phyloP scores from a whole-genome alignment of 2,329 filamentous ascomycete species.

The Gnomoniopsis sp. region DNA sequence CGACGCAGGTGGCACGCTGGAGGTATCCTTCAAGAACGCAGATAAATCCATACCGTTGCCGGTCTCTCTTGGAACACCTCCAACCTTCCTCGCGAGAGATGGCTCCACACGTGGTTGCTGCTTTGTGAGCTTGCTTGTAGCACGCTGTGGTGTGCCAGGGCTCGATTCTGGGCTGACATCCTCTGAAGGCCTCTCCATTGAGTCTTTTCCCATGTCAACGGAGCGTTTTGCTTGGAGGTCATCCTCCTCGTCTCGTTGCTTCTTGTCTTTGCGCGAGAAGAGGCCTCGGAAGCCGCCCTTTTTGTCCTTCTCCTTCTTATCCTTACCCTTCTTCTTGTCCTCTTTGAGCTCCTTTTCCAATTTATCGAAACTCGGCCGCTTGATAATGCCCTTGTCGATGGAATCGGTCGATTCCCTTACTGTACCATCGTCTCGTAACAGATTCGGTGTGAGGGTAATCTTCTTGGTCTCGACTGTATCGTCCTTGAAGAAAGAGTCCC shows the following conservation, averaged over 20 bases:
- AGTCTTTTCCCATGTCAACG: conserved; percentile 49
- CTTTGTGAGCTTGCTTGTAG: conserved; percentile 69
- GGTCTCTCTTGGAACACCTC: conserved; percentile 27
- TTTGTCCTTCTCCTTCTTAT: conserved; percentile 70
- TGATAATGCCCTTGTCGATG: conserved; percentile 43
- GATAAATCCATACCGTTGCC: conserved; percentile 36
- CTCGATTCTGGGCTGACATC: conserved; percentile 21
- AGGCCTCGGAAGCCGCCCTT: conserved; percentile 57
- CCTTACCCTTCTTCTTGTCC: conserved; percentile 70
- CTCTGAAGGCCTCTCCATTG: conserved; percentile 41
- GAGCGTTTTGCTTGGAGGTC: conserved; percentile 61
- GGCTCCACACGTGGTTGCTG: conserved; percentile 50
- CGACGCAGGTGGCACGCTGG: conserved; percentile 53
- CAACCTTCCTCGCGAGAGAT: conserved; percentile 41
- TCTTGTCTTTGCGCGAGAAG: conserved; percentile 62
- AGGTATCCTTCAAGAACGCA: conserved; percentile 41
- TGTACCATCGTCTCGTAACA: conserved; percentile 76
- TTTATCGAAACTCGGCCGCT: conserved; percentile 68
- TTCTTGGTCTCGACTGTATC: conserved; percentile 94
- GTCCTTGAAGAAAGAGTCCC: conserved; percentile 97
- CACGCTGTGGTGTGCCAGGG: conserved; percentile 43
- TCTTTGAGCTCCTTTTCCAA: conserved; percentile 66
- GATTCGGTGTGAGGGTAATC: conserved; percentile 90
- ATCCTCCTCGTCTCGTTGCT: conserved; percentile 55
- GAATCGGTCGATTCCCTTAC: conserved; percentile 53